Evolutionary conservation across 176 grass and related monocot genomes (phyloP).

Genomic region (Phoenix roebelenii): DNA sequence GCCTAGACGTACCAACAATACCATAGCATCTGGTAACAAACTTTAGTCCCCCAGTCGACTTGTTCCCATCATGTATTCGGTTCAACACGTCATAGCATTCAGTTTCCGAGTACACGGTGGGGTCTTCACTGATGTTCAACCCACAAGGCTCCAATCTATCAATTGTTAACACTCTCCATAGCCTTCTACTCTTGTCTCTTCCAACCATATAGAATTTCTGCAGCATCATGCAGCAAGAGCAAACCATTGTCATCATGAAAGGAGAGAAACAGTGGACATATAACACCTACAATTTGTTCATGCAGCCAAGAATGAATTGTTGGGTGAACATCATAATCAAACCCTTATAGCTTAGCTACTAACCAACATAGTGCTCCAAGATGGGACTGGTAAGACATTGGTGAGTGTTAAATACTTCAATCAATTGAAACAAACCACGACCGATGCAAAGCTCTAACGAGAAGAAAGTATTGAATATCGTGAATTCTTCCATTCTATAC

Average conservation of each 20-base stretch:
- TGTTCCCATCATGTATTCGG: conserved; percentile 77
- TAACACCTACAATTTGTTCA: no score
- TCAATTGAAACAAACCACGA: no score
- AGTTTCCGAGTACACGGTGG: conserved; percentile 45
- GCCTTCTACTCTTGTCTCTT: conserved; percentile 60
- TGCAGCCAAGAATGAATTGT: no score
- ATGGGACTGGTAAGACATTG: no score
- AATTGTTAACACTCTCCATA: conserved; percentile 83
- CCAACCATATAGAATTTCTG: conserved; percentile 95
- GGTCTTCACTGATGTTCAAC: conserved; percentile 62
- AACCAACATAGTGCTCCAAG: no score
- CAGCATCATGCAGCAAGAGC: conserved; percentile 15
- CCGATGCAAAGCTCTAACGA: no score
- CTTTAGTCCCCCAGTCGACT: conserved; percentile 63
- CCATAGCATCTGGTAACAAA: conserved; percentile 90
- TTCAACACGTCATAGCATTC: conserved; percentile 71
- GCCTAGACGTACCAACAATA: conserved; percentile 49
- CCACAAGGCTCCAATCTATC: conserved; percentile 55
- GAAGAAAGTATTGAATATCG: no score
- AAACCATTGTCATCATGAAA: conserved; percentile 12
- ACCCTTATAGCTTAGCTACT: no score
- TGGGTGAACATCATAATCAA: no score
- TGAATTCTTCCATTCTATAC: no score
- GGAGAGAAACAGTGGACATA: no score
- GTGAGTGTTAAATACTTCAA: no score